These are phyloP conservation scores for Neurospora sp. DNA, from an alignment of 2,329 filamentous ascomycete genomes.

Conservation along the genomic window DNA sequence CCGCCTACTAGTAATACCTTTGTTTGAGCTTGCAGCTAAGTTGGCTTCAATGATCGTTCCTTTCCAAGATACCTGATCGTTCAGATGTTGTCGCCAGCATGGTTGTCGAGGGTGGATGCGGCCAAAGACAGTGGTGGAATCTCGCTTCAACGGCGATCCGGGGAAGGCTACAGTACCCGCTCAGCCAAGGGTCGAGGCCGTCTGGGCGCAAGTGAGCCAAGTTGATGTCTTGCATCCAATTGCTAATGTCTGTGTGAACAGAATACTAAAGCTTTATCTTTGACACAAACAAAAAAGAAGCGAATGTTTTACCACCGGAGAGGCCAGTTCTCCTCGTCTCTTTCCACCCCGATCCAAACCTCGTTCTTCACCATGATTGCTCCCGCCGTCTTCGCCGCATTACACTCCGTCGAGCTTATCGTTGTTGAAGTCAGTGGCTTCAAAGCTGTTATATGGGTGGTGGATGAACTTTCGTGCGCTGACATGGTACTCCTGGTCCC, in stretches of 20 bases:
- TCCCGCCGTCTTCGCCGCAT: neutral
- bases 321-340: slow-evolving; percentile 12
- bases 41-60: neutral
- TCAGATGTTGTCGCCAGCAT: neutral
- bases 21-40: neutral
- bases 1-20: too few species aligned
- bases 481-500: neutral
- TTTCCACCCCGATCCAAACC: slow-evolving; percentile 16
- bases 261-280: neutral
- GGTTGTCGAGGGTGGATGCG: neutral
- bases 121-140: neutral
- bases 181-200: neutral
- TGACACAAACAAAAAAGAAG: neutral
- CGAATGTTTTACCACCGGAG: neutral
- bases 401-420: neutral
- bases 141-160: neutral
- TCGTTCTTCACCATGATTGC: slow-evolving; percentile 24
- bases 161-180: neutral
- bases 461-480: neutral
- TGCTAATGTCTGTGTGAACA: neutral
- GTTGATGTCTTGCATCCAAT: neutral
- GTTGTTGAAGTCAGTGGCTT: neutral
- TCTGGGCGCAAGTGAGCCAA: neutral
- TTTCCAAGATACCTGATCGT: neutral
- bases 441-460: neutral